A percentile compares a stretch with the other conserved stretches of the same genome.
Conservation (phyloP, 441 rosid genomes). For the Euphorbia corollata region DNA sequence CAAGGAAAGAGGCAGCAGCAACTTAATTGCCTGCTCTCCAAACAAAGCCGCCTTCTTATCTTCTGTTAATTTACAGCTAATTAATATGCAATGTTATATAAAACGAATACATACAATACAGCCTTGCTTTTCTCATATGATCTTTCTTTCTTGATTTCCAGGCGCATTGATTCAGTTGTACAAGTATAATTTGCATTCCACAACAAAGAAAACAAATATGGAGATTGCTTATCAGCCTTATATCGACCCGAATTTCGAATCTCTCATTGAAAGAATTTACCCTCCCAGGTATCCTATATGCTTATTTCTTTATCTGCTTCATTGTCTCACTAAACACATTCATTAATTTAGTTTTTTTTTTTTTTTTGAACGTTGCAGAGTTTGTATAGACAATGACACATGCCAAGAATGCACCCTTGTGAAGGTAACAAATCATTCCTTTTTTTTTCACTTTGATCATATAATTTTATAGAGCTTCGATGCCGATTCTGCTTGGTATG, state of each 20-base stretch:
- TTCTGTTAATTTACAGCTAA: not conserved
- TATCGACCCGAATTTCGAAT: constrained; percentile 63
- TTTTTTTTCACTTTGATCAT: too few species aligned
- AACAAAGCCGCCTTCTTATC: constrained; percentile 12
- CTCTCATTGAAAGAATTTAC: constrained; percentile 72
- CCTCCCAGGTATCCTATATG: constrained; percentile 55
- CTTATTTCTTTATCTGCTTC: too few species aligned
- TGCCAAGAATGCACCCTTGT: constrained; percentile 70
- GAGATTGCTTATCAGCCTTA: constrained; percentile 61
- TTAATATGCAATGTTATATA: too few species aligned
- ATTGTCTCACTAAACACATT: too few species aligned
- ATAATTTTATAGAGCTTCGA: too few species aligned
- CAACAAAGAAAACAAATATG: too few species aligned
- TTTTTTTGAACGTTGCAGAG: constrained; percentile 37
- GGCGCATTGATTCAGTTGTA: not conserved
- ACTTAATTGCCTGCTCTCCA: not conserved
- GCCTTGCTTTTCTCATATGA: too few species aligned
- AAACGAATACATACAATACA: too few species aligned
- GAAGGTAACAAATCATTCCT: constrained; percentile 38
- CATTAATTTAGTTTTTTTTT: not conserved
- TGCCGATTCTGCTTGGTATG: too few species aligned
- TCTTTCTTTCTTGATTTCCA: too few species aligned
- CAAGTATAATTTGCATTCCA: not conserved
- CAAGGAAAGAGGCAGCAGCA: constrained; percentile 15
- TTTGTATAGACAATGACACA: constrained; percentile 74